These are phyloP conservation scores for Caryopteris hybrid DNA, from an alignment of 305 asterid genomes.

Conservation along the genomic window DNA sequence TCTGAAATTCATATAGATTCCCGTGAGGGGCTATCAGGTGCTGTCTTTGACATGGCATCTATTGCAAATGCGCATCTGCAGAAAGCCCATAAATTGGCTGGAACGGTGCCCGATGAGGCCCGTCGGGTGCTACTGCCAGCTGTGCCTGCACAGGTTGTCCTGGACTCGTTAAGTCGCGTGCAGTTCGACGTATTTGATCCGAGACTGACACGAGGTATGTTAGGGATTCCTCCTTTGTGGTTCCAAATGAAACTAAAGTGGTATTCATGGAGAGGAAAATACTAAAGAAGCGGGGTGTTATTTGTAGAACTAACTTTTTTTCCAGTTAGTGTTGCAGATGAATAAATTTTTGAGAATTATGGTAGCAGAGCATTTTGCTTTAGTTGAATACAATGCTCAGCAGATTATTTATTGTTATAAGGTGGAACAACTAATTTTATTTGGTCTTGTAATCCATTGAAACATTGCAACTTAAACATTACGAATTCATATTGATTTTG, in stretches of 20 bases:
- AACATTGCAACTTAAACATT: no score
- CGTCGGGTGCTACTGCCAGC: conserved; percentile 69
- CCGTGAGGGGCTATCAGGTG: conserved; percentile 56
- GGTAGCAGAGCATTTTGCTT: no score
- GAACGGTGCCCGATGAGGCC: conserved; percentile 72
- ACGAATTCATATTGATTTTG: no score
- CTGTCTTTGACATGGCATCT: conserved; percentile 88
- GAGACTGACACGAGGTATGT: conserved; percentile 50
- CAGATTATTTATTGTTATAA: no score
- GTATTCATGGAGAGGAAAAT: conserved; percentile 80
- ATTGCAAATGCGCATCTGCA: conserved; percentile 74
- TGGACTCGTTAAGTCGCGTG: conserved; percentile 62
- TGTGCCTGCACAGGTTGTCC: conserved; percentile 64
- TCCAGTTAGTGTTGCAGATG: no score
- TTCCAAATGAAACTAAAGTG: conserved; percentile 83
- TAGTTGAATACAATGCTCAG: no score
- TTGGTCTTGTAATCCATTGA: no score
- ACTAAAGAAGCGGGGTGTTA: conserved; percentile 27
- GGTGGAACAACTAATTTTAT: no score
- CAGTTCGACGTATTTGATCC: conserved; percentile 87
- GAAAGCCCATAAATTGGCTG: conserved; percentile 70
- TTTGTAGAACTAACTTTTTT: no score
- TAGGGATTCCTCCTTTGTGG: conserved; percentile 74
- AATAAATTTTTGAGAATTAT: no score
- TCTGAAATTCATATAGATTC: conserved; percentile 52